phyloP scores from a whole-genome alignment of 345 rosid genomes.

The Melastoma malabathricum region DNA sequence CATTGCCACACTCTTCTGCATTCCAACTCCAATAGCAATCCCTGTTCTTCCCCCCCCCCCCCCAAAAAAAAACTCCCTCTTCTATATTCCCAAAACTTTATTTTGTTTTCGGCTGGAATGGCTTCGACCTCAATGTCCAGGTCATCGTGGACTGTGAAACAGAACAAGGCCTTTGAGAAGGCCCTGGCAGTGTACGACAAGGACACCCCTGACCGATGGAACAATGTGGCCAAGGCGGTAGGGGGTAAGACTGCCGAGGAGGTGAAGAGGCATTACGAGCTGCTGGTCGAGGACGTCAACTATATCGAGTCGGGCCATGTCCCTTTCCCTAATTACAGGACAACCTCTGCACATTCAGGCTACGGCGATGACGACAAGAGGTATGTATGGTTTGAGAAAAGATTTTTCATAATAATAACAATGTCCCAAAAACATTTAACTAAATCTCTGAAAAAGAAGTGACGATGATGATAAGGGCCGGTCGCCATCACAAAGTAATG shows the following conservation, averaged over 20 bases:
- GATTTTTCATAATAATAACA: neutral
- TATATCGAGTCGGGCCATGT: slow-evolving; percentile 70
- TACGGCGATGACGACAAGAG: slow-evolving; percentile 23
- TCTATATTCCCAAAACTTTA: neutral
- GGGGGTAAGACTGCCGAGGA: slow-evolving; percentile 80
- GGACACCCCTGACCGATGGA: slow-evolving; percentile 98
- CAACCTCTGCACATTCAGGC: slow-evolving; percentile 17
- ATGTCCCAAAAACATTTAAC: neutral
- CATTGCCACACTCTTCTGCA: slow-evolving; percentile 31
- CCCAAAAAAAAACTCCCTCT: slow-evolving; percentile 4
- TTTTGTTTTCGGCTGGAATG: slow-evolving; percentile 15
- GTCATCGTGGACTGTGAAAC: slow-evolving; percentile 69
- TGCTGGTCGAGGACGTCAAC: slow-evolving; percentile 58
- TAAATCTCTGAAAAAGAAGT: no score
- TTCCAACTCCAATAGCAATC: slow-evolving; percentile 8
- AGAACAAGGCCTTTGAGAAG: slow-evolving; percentile 89
- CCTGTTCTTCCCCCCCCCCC: slow-evolving; percentile 5
- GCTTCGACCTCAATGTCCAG: slow-evolving; percentile 78
- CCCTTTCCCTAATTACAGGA: slow-evolving; percentile 70
- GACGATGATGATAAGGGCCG: no score
- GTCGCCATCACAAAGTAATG: no score
- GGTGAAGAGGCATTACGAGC: slow-evolving; percentile 69
- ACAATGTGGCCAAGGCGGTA: slow-evolving; percentile 82
- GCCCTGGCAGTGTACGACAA: slow-evolving; percentile 81
- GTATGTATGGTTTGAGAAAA: slow-evolving; percentile 5